These are phyloP conservation scores for Paecilomyces fulvus DNA, from an alignment of 2,329 filamentous ascomycete species.

Conservation along the genomic window DNA sequence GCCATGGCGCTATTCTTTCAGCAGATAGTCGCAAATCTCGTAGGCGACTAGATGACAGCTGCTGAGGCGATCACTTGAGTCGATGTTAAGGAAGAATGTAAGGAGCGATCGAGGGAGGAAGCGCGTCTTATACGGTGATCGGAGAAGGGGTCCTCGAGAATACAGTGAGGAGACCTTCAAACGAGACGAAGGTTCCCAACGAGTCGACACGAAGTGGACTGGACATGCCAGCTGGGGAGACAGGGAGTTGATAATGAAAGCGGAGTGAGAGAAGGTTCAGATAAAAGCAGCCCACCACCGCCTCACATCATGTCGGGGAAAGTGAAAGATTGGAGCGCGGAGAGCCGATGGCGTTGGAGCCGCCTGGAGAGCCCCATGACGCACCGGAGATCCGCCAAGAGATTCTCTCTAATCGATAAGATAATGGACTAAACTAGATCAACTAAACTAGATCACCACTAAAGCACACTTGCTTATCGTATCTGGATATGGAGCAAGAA, in stretches of 20 bases:
- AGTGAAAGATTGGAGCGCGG: background rate
- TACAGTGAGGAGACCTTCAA: background rate
- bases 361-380: background rate
- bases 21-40: background rate
- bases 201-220: background rate
- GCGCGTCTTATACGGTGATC: background rate
- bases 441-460: background rate
- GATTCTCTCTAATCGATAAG: background rate
- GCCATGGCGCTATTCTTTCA: conserved; percentile 24
- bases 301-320: background rate
- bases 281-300: background rate
- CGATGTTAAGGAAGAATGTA: background rate
- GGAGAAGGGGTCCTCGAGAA: background rate
- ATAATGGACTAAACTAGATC: background rate
- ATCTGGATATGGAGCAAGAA: background rate
- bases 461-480: background rate
- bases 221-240: background rate
- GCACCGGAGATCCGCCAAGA: background rate
- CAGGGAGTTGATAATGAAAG: background rate
- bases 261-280: background rate
- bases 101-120: background rate
- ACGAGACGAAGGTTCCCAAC: background rate
- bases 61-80: background rate
- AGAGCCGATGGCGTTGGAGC: background rate
- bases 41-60: background rate